phyloP scores from a whole-genome alignment of 2,329 filamentous ascomycete species.

The Xylaria sp. region DNA sequence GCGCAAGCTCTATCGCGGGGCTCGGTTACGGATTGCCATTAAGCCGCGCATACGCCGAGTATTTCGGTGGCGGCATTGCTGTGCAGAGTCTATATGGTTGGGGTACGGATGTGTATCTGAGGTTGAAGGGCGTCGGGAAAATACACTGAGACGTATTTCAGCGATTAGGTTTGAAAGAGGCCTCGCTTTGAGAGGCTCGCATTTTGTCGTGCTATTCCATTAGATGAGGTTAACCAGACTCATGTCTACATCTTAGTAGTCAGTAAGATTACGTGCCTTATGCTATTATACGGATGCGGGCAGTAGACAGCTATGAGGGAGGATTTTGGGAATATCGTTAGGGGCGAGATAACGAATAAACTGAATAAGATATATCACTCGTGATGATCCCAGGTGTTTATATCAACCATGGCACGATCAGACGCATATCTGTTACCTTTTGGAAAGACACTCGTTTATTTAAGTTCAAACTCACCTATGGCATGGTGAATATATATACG shows the following conservation, averaged over 20 bases:
- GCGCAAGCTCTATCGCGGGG: constrained; percentile 87
- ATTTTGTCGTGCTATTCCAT: neutral
- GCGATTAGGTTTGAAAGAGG: neutral
- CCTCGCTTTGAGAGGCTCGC: neutral
- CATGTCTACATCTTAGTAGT: neutral
- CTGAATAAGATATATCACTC: neutral
- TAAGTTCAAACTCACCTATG: neutral
- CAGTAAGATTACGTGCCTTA: neutral
- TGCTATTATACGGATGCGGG: neutral
- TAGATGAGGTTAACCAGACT: neutral
- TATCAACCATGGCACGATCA: neutral
- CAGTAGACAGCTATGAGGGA: neutral
- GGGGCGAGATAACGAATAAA: neutral
- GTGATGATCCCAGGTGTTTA: neutral
- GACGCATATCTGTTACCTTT: neutral
- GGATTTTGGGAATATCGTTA: neutral
- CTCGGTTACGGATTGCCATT: constrained; percentile 92
- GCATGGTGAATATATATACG: neutral
- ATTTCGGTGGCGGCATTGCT: constrained; percentile 94
- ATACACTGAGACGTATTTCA: constrained; percentile 48
- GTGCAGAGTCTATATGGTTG: constrained; percentile 97
- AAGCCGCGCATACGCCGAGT: constrained; percentile 94
- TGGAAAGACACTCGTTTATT: neutral
- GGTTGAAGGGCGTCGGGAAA: constrained; percentile 71
- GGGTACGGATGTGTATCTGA: constrained; percentile 78